Conservation (phyloP, 2,329 filamentous ascomycete species). For the Fusarium concolor region DNA sequence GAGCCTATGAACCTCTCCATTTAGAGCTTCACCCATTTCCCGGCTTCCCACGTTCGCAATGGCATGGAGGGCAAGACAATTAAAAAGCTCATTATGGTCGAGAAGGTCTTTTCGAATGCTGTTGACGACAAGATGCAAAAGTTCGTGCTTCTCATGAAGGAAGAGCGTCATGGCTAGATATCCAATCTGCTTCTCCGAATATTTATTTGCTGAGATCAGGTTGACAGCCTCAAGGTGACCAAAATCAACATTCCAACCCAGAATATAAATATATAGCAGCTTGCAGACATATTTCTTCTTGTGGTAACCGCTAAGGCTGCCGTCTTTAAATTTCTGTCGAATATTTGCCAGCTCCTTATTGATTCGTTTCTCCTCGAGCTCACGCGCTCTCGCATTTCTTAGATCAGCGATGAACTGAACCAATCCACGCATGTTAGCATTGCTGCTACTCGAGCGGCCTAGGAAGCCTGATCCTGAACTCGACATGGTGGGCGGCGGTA, state of each 20-base stretch:
- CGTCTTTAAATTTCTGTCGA: conserved; percentile 97
- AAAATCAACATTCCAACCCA: conserved; percentile 99
- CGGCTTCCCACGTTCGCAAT: conserved; percentile 97
- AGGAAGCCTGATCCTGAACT: conserved; percentile 70
- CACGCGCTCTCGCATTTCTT: conserved; percentile 91
- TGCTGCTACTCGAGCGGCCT: conserved; percentile 73
- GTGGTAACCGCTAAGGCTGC: conserved; percentile 93
- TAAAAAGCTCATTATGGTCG: conserved; percentile 97
- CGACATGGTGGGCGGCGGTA: conserved; percentile 59
- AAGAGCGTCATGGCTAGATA: conserved; percentile 98
- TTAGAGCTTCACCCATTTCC: conserved; percentile 96
- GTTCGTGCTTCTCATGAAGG: conserved; percentile 95
- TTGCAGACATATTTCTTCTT: conserved; percentile 99
- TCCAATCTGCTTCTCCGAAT: conserved; percentile 99
- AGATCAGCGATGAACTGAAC: conserved; percentile 99
- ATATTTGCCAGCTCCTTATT: conserved; percentile 99
- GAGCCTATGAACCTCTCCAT: conserved; percentile 89
- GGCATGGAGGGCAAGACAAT: conserved; percentile 94
- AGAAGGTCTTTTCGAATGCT: conserved; percentile 96
- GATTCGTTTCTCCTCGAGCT: conserved; percentile 98
- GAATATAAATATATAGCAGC: conserved; percentile 98
- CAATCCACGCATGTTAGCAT: conserved; percentile 80
- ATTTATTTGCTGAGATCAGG: conserved; percentile 94
- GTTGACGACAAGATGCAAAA: conserved; percentile 96
- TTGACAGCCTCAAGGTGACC: conserved; percentile 98